Evolutionary conservation across 768 basidiomycete genomes (phyloP), one percentile per base, ranked within the genome.

Genomic region (Scleroderma bovista): DNA sequence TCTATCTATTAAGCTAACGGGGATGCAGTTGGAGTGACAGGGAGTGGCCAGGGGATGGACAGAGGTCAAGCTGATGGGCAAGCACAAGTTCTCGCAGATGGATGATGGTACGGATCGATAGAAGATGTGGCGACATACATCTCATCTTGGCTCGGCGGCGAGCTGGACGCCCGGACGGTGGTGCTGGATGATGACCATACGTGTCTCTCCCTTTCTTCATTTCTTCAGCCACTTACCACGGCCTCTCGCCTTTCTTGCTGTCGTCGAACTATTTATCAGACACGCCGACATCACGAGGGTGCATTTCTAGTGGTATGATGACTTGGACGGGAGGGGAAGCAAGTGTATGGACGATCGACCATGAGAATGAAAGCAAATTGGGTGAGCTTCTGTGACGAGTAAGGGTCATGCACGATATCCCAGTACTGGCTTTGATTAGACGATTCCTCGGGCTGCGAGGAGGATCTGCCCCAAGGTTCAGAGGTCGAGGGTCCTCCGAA

Each of bases 41-140:
- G 88, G 32, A 89, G 86, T 59, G 91, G 91, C 9, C 87, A 87
- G 68, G 89, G 88, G 19, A 90, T 93, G 88, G n/a, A 92, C 88
- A 39, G 84, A 84, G 61, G 78, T 81, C 4, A 76, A 74, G n/a
- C 62, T 74, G 26, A 75, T 78, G 56, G 76, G 72, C 54, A 92
- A 91, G 61, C 88, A 91, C 67, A 90, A 89, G 62, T 93, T 91
- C 62, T 69, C 72, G 44, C 54, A 67, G 0, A 60, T 53, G 31
- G 80, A 80, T 7, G 84, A 81, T 10, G 67, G 75, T 20, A 53
- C 40, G 8, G 40, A 54, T 50, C 61, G 57, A 49, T 68, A 61
- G 63, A 33, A 45, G 38, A 49, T 47, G 26, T n/a, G 9, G 37
- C 20, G 43, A 44, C 45, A 41, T 41, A 31, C 45, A 58, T 17